Evolutionary conservation across 75 land plant genomes (phyloP), one percentile per base, ranked within the genome.

Genomic region (Sequoia sempervirens): DNA sequence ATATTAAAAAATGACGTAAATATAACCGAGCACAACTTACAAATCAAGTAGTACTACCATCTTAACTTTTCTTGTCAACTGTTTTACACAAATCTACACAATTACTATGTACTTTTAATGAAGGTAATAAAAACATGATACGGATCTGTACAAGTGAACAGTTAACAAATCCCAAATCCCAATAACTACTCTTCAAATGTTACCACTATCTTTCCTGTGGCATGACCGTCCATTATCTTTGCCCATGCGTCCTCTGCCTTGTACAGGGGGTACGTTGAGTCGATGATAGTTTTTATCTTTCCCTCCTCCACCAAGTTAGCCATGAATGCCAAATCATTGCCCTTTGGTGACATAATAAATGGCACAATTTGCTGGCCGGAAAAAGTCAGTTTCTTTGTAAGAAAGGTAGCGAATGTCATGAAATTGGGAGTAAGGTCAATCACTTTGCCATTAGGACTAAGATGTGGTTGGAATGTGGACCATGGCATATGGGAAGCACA

Each of bases 241-340:
- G 88, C 88, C 94, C 94, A 93, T 20, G 94, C 94, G 32, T 92
- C 89, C 79, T 85, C 91, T 14, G 90, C 94, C 72, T 81, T 86
- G 37, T 86, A 64, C 66, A 93, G 58, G 3, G 90, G 90, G 54
- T 72, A 82, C 34, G 68, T 84, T 4, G 93, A 92, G 69, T 92
- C 94, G 2, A 93, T 84, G 4, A 90, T 75, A 2, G 91, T 86
- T 83, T 81, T 88, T 84, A 93, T 52, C 85, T 93, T 93, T 13
- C 89, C 91, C 47, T 92, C 93, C 38, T 87, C 85, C 43, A 85
- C 81, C 78, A 93, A 70, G 10, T 81, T 73, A 8, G 83, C 88
- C 50, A 95, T 52, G 69, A 81, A 76, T 9, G 79, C 81, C 81
- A 95, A 38, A 73, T 92, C 87, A 38, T 84, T 84, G 4, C 36